Conservation (phyloP, 495 filamentous ascomycete species). For the Acidomyces sp. region DNA sequence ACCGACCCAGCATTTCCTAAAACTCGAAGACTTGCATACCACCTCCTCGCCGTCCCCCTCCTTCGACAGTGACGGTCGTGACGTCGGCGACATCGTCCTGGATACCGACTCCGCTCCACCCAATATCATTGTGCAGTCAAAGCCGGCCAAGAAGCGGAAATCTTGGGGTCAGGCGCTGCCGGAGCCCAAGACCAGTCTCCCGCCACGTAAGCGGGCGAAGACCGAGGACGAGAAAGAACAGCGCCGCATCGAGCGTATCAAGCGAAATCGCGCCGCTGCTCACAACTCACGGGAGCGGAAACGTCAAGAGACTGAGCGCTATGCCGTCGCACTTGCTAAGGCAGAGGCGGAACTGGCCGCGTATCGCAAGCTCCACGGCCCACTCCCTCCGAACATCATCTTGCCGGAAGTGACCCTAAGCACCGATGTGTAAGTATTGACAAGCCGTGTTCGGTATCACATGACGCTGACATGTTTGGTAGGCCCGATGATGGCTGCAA, state of each 20-base stretch:
- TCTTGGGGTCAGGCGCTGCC: slow-evolving; percentile 98
- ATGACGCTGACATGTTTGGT: not conserved
- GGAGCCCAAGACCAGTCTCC: slow-evolving; percentile 90
- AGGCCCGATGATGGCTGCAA: no score
- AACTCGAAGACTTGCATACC: slow-evolving; percentile 15
- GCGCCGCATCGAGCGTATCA: slow-evolving; percentile 89
- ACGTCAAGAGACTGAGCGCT: slow-evolving; percentile 79
- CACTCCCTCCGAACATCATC: slow-evolving; percentile 26
- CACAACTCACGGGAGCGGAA: slow-evolving; percentile 95
- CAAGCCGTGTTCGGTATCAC: no score
- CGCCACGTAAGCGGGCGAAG: slow-evolving; percentile 94
- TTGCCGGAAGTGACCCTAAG: slow-evolving; percentile 18
- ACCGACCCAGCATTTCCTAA: slow-evolving; percentile 10
- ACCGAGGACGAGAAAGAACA: slow-evolving; percentile 97
- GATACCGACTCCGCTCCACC: slow-evolving; percentile 4
- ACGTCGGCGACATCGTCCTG: not conserved
- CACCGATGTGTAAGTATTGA: slow-evolving; percentile 6
- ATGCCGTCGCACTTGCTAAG: slow-evolving; percentile 47
- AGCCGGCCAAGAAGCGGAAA: slow-evolving; percentile 75
- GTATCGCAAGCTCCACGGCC: slow-evolving; percentile 31
- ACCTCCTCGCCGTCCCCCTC: slow-evolving; percentile 1
- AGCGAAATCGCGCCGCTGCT: slow-evolving; percentile 87
- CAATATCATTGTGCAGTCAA: slow-evolving; percentile 14
- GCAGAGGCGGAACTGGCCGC: slow-evolving; percentile 41
- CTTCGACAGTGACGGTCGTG: not conserved